phyloP scores from a whole-genome alignment of 2,329 filamentous ascomycete species.

The Dryadomyces quercivorus region DNA sequence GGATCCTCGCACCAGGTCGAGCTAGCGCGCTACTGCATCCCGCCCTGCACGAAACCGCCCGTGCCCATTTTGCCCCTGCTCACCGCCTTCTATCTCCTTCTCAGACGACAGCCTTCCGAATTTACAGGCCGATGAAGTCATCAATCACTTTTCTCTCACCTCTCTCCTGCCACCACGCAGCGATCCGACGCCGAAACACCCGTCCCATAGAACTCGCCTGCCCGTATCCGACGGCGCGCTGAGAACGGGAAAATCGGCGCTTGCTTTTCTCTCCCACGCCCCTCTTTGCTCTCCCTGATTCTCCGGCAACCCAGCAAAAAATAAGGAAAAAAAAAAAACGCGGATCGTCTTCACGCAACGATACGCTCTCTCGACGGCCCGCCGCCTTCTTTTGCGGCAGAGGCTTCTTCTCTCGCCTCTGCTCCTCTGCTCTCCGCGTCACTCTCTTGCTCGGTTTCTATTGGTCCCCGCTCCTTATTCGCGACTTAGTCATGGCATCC shows the following conservation, averaged over 20 bases:
- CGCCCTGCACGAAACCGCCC: neutral
- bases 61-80: neutral
- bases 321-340: neutral
- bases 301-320: neutral
- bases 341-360: neutral
- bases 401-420: neutral
- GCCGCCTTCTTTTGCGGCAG: neutral
- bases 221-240: neutral
- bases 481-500: constrained; percentile 6
- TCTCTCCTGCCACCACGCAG: neutral
- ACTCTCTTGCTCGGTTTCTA: neutral
- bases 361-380: neutral
- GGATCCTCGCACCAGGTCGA: neutral
- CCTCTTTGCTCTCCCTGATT: too few relatives aligned
- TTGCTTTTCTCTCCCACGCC: too few relatives aligned
- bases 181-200: neutral
- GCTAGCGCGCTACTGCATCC: neutral
- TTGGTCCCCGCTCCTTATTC: neutral
- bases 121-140: neutral
- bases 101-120: neutral
- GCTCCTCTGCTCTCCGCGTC: neutral
- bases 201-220: neutral
- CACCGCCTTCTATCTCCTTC: neutral
- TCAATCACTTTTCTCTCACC: neutral
- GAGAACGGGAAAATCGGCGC: neutral